phyloP scores from a whole-genome alignment of 495 filamentous ascomycete genomes.

The Aspergillus funiculosus region DNA sequence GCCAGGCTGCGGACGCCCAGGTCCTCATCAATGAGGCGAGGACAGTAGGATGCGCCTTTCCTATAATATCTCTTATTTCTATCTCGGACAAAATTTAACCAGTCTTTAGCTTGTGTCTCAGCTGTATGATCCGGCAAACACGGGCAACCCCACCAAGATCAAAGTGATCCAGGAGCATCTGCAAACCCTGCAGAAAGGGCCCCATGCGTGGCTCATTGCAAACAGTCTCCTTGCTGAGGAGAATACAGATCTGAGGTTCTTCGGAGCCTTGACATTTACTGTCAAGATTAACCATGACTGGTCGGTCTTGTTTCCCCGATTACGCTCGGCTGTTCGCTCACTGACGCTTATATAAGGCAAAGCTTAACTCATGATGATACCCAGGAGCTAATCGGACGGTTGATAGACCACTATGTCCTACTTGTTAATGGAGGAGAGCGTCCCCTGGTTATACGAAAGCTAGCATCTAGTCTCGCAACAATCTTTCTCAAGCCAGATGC shows the following conservation, averaged over 20 bases:
- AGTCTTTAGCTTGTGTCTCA: slow-evolving; percentile 35
- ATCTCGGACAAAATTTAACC: neutral
- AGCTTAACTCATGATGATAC: slow-evolving; percentile 57
- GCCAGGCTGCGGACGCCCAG: slow-evolving; percentile 22
- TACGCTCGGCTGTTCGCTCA: neutral
- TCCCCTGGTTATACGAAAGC: slow-evolving; percentile 68
- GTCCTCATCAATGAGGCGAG: slow-evolving; percentile 27
- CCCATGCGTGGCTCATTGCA: slow-evolving; percentile 80
- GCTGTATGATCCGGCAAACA: slow-evolving; percentile 64
- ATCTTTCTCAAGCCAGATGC: slow-evolving; percentile 69
- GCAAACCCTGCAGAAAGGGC: slow-evolving; percentile 66
- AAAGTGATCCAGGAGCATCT: slow-evolving; percentile 69
- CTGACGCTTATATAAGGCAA: slow-evolving; percentile 39
- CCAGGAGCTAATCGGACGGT: slow-evolving; percentile 57
- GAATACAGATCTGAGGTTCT: slow-evolving; percentile 75
- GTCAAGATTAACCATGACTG: slow-evolving; percentile 85
- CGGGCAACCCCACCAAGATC: slow-evolving; percentile 47
- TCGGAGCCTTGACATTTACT: slow-evolving; percentile 87
- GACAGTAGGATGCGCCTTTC: slow-evolving; percentile 14
- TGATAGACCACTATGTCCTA: slow-evolving; percentile 62
- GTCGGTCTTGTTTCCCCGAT: slow-evolving; percentile 34
- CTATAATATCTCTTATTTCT: neutral
- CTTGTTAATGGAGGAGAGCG: slow-evolving; percentile 54
- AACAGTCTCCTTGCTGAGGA: slow-evolving; percentile 60
- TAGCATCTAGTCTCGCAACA: slow-evolving; percentile 74